Evolutionary conservation across 1,284 basidiomycete genomes (phyloP), one percentile per base, ranked within the genome.

Genomic region (Inonotus obliquus): DNA sequence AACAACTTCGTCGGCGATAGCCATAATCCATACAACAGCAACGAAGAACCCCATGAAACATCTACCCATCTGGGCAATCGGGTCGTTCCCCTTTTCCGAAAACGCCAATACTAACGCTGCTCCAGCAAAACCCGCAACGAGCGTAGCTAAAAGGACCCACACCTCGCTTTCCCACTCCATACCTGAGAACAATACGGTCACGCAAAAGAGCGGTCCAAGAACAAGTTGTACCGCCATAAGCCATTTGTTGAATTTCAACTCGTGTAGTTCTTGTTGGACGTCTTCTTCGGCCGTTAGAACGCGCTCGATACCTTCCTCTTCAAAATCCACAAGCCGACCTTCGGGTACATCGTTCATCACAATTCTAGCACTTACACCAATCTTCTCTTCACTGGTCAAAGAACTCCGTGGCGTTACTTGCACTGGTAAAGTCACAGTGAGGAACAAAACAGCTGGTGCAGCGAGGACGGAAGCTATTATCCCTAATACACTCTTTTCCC

Each of bases 11-110:
- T 96, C 94, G 1, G 95, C 94, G 58, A 97, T 95, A 7, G 89
- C 91, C 82, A 96, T 93, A 68, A 97, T 96, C 95, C 95, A 97
- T 4, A 97, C 86, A 67, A 96, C 85, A 13, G 93, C 82, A 41
- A 96, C 89, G 35, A 88, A 74, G 75, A 98, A 98, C 0, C 95
- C 95, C 79, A 94, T 86, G 41, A 86, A 89, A 70, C 92, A 96
- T 17, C 94, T 81, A n/a, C 83, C 80, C 71, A 92, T 79, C 56
- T 85, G 81, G 59, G 85, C 83, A 1, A 81, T 74, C 0, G 81
- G 79, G 59, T 86, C 80, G 5, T 79, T 77, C 1, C 89, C 88
- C 57, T 82, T 79, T 2, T 81, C 79, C 1, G 85, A 82, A 70
- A 87, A 86, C 0, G 82, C 71, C n/a, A 83, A 73, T 1, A 91